phyloP scores from a whole-genome alignment of 2,329 filamentous ascomycete species.

The Helotiales sp. region DNA sequence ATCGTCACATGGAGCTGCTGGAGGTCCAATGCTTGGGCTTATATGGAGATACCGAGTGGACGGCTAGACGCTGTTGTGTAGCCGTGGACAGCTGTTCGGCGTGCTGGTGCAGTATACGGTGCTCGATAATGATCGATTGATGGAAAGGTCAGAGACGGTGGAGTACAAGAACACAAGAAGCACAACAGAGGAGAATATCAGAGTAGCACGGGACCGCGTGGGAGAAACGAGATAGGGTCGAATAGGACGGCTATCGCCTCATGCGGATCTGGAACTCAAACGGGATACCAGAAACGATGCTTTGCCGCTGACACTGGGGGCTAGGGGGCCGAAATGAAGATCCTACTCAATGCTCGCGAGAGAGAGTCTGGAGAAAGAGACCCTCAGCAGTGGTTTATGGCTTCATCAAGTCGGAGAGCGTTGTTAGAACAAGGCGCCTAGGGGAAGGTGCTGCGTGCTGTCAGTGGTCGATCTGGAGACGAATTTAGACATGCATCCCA shows the following conservation, averaged over 20 bases:
- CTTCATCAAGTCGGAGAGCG: conserved; percentile 34
- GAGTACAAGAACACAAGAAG: conserved; percentile 18
- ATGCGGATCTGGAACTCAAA: conserved; percentile 30
- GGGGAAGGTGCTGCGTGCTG: conserved; percentile 41
- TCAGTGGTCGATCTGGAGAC: conserved; percentile 41
- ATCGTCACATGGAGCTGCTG: conserved; percentile 35
- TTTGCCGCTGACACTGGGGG: conserved; percentile 33
- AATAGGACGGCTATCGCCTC: conserved; percentile 25
- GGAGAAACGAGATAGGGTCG: conserved; percentile 22
- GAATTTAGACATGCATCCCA: conserved; percentile 40
- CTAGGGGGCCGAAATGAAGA: conserved; percentile 30
- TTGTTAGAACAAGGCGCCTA: conserved; percentile 43
- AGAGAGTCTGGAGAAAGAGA: conserved; percentile 30
- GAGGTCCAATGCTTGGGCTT: conserved; percentile 24
- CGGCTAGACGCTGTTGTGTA: conserved; percentile 22
- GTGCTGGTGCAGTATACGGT: conserved; percentile 20
- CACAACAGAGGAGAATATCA: conserved; percentile 27
- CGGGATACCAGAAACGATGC: conserved; percentile 21
- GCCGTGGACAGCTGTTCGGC: conserved; percentile 26
- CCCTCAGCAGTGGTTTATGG: conserved; percentile 41
- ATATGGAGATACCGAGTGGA: conserved; percentile 24
- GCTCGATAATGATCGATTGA: conserved; percentile 26
- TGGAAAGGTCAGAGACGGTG: conserved; percentile 21
- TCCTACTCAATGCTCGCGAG: conserved; percentile 26
- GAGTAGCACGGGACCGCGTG: conserved; percentile 33